A percentile compares a stretch with the other conserved stretches of the same genome.
These are phyloP conservation scores for Ophiocordyceps australis DNA, from an alignment of 2,329 filamentous ascomycete species.

Conservation along the genomic window DNA sequence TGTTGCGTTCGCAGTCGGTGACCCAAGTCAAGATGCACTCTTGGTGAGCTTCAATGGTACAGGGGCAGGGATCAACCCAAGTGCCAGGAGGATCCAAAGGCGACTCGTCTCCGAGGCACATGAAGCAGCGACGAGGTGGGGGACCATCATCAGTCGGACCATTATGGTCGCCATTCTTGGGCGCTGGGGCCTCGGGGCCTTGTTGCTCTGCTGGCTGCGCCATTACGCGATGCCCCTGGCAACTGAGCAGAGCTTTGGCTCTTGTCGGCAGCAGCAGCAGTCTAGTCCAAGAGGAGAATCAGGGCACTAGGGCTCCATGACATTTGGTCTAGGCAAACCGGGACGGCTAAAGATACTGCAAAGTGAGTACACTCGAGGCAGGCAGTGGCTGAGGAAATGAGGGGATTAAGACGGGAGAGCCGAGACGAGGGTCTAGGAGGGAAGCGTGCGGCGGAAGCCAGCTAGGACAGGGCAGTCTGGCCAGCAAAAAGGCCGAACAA, in stretches of 20 bases:
- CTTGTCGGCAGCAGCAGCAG: not conserved
- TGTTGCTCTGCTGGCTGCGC: conserved; percentile 2
- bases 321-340: too few species aligned
- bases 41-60: conserved; percentile 81
- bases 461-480: too few species aligned
- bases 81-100: conserved; percentile 25
- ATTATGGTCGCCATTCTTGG: conserved; percentile 8
- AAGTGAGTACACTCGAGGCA: too few species aligned
- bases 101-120: conserved; percentile 40
- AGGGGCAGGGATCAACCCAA: conserved; percentile 84
- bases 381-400: too few species aligned
- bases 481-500: too few species aligned
- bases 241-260: too few species aligned
- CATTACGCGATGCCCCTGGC: not conserved
- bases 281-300: not conserved
- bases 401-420: too few species aligned
- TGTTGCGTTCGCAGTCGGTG: conserved; percentile 58
- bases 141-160: too few species aligned
- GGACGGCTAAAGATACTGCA: too few species aligned
- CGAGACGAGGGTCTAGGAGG: too few species aligned
- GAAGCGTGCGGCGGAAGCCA: too few species aligned
- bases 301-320: too few species aligned
- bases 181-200: conserved; percentile 4
- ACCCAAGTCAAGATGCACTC: conserved; percentile 84
- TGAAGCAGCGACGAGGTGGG: conserved; percentile 39